Conservation (phyloP, 2,329 filamentous ascomycete genomes). For the Aspergillus fructus region DNA sequence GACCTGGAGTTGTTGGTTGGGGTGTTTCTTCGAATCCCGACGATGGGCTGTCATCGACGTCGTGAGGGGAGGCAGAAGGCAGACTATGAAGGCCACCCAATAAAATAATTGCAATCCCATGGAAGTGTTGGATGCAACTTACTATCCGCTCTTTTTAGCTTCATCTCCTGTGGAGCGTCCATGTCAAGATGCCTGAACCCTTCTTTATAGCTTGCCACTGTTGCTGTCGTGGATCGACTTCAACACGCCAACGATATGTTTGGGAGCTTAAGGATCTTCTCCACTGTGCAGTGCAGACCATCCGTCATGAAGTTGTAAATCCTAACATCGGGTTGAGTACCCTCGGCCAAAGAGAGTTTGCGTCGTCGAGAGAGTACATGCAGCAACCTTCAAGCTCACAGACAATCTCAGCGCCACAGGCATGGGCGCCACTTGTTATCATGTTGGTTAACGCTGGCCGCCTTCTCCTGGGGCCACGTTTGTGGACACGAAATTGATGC, state of each 20-base stretch:
- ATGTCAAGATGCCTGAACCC: not conserved
- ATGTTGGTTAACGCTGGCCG: constrained; percentile 11
- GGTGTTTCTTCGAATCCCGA: too few species aligned
- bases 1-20: too few species aligned
- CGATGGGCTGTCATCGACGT: too few species aligned
- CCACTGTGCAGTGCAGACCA: not conserved
- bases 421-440: constrained; percentile 2
- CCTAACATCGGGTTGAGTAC: not conserved
- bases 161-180: not conserved
- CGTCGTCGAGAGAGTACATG: not conserved
- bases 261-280: not conserved
- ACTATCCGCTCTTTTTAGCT: not conserved
- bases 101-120: not conserved
- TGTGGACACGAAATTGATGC: not conserved
- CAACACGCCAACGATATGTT: not conserved
- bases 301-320: not conserved
- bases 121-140: not conserved
- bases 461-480: constrained; percentile 16
- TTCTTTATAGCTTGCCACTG: not conserved
- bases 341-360: not conserved
- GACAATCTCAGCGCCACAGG: constrained; percentile 9
- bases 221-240: not conserved
- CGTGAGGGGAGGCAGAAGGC: too few species aligned
- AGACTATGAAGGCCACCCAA: too few species aligned
- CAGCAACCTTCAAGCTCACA: not conserved